phyloP scores from a whole-genome alignment of 192 early-diverging fungal species.

The Coemansia biformis region DNA sequence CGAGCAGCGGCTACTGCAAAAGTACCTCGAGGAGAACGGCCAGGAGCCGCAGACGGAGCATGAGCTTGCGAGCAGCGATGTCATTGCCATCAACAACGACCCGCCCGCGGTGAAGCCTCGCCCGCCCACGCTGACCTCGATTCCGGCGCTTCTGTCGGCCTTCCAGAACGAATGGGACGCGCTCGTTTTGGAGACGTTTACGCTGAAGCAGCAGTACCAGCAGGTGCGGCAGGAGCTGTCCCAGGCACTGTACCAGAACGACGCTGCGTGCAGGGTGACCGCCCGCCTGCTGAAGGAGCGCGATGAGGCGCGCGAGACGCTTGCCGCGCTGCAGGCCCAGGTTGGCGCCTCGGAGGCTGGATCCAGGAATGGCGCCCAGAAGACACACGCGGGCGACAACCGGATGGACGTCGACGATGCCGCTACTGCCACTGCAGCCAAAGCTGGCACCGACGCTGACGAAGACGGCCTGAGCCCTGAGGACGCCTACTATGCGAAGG shows the following conservation, averaged over 20 bases:
- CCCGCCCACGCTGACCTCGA: slow-evolving; percentile 83
- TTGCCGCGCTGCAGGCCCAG: slow-evolving; percentile 24
- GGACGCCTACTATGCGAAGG: slow-evolving; percentile 25
- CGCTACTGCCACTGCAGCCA: neutral
- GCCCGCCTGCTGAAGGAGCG: slow-evolving; percentile 86
- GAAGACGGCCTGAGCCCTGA: slow-evolving; percentile 5
- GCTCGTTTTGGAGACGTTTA: slow-evolving; percentile 90
- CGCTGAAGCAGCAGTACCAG: slow-evolving; percentile 87
- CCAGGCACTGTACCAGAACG: slow-evolving; percentile 92
- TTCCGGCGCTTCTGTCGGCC: slow-evolving; percentile 79
- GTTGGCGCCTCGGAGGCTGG: neutral
- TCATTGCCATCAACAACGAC: slow-evolving; percentile 16
- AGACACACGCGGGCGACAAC: neutral
- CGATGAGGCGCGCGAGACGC: slow-evolving; percentile 74
- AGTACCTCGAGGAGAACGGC: slow-evolving; percentile 78
- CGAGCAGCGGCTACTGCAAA: slow-evolving; percentile 81
- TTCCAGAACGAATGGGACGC: slow-evolving; percentile 98
- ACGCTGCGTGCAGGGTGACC: slow-evolving; percentile 93
- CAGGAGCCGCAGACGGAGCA: slow-evolving; percentile 78
- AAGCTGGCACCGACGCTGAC: neutral
- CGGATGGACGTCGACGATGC: slow-evolving; percentile 37
- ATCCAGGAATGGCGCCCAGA: neutral
- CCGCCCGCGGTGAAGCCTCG: slow-evolving; percentile 67
- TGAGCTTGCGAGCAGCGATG: slow-evolving; percentile 47
- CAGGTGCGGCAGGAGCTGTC: slow-evolving; percentile 87